Evolutionary conservation across 768 basidiomycete genomes (phyloP).

Genomic region (Ramaria sp.): DNA sequence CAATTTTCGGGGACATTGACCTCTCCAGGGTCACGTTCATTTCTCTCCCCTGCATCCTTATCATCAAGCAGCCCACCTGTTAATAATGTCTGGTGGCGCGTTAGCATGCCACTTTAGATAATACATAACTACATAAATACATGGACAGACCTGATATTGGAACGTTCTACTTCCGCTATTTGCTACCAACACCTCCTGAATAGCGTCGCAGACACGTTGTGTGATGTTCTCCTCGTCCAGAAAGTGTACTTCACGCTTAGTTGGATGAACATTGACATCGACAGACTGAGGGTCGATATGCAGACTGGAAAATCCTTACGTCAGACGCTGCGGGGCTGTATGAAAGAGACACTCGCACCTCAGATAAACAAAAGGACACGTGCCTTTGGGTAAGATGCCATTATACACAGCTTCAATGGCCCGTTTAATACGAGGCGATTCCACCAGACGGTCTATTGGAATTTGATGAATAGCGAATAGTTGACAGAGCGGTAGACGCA

Average conservation of each 20-base stretch:
- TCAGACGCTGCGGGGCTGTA: not conserved
- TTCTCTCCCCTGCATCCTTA: not conserved
- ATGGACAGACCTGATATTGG: constrained; percentile 24
- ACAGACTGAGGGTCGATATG: constrained; percentile 78
- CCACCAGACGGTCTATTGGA: constrained; percentile 71
- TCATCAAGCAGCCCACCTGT: constrained; percentile 2
- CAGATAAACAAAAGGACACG: constrained; percentile 86
- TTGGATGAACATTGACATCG: constrained; percentile 97
- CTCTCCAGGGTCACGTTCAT: constrained; percentile 18
- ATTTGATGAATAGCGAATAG: not conserved
- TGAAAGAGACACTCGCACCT: constrained; percentile 41
- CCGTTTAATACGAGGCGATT: constrained; percentile 76
- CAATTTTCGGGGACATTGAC: not conserved
- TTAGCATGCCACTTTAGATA: not conserved
- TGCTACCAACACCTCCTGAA: constrained; percentile 55
- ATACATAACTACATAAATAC: not conserved
- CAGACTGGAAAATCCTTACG: constrained; percentile 35
- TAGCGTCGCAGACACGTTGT: constrained; percentile 58
- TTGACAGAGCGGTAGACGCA: constrained; percentile 27
- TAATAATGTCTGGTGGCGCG: constrained; percentile 7
- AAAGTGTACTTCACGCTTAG: constrained; percentile 94
- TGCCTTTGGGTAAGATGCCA: constrained; percentile 78
- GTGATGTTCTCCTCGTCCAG: constrained; percentile 83
- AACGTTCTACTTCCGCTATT: constrained; percentile 29
- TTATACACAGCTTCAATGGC: constrained; percentile 83